Conservation (phyloP, 2,329 filamentous ascomycete species). For the Peltaster fructicola region DNA sequence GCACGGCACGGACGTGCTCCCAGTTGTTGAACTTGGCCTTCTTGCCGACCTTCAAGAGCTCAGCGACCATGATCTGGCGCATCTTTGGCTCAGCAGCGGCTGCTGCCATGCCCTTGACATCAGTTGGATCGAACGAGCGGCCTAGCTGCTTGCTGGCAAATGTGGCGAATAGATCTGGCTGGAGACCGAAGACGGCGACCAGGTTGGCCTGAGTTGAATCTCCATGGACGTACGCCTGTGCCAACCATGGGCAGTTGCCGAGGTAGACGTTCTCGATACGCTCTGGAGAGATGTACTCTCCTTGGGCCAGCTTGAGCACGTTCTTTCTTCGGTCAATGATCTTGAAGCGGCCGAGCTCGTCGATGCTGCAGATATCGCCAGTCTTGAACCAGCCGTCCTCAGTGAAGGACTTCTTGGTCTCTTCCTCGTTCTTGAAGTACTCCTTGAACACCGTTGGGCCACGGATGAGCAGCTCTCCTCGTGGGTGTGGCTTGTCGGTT, state of each 20-base stretch:
- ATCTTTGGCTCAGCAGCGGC: constrained; percentile 55
- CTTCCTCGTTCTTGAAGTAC: constrained; percentile 80
- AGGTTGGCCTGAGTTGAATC: constrained; percentile 67
- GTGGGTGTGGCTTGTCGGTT: constrained; percentile 73
- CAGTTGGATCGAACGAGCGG: constrained; percentile 39
- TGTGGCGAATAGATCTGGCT: constrained; percentile 64
- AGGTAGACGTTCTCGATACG: constrained; percentile 91
- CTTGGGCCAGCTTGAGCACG: constrained; percentile 93
- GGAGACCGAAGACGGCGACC: constrained; percentile 74
- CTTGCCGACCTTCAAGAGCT: constrained; percentile 61
- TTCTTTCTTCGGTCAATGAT: constrained; percentile 98
- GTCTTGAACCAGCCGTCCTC: constrained; percentile 94
- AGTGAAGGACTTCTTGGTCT: constrained; percentile 68
- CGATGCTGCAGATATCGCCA: constrained; percentile 76
- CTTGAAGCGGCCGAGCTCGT: constrained; percentile 69
- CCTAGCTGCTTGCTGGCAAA: constrained; percentile 66
- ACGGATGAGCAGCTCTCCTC: constrained; percentile 74
- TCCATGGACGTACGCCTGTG: constrained; percentile 77
- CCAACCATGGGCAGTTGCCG: constrained; percentile 59
- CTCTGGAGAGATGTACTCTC: constrained; percentile 95
- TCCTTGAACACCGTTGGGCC: constrained; percentile 66
- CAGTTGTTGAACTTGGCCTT: constrained; percentile 83
- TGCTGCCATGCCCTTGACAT: constrained; percentile 48
- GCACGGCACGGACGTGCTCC: constrained; percentile 59
- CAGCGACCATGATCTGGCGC: constrained; percentile 54